Evolutionary conservation across 306 rosid species (phyloP), one percentile per base, ranked within the genome.

Genomic region (Inga oerstediana): DNA sequence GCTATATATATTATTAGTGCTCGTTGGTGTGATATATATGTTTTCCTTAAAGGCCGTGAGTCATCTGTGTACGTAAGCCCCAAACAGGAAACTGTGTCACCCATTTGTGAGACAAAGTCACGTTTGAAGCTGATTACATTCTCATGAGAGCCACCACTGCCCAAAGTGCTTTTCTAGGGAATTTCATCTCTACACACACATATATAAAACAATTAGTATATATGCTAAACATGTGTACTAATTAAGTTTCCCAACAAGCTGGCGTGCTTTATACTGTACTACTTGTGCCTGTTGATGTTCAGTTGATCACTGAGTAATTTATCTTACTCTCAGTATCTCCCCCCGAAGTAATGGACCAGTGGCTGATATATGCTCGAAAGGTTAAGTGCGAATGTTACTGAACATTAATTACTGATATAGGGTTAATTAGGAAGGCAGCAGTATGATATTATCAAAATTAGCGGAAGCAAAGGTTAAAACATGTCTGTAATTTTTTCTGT

Each of bases 381-480:
- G 66, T n/a, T 59, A 59, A 22, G 24, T 20, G 61, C n/a, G 9
- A 16, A 54, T 19, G 22, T 54, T 54, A 17, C 24, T 19, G 61
- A 17, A 54, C 7, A 7, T 19, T 17, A 54, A 19, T 16, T 19
- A 19, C 24, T 46, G n/a, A 17, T 8, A 22, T 22, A 30, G 9
- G 70, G 27, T 17, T 56, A 56, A 14, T 27, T 24, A 62, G 19
- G 43, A 32, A 32, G 43, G 71, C 16, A 81, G 82, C 67, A 85
- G n/a, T 72, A 64, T 81, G 79, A 81, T 77, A 72, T 62, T 24
- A 52, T 85, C 83, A 85, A 70, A 41, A 65, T 82, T 54, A 56
- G 35, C 15, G 67, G 68, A 74, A 72, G 49, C 64, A 75, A 68
- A 64, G 79, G 48, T 77, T 72, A 15, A 64, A 72, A 77, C 58